These are phyloP conservation scores for Teunomyces cretensis DNA, from an alignment of 805 yeast genomes.

Conservation along the genomic window DNA sequence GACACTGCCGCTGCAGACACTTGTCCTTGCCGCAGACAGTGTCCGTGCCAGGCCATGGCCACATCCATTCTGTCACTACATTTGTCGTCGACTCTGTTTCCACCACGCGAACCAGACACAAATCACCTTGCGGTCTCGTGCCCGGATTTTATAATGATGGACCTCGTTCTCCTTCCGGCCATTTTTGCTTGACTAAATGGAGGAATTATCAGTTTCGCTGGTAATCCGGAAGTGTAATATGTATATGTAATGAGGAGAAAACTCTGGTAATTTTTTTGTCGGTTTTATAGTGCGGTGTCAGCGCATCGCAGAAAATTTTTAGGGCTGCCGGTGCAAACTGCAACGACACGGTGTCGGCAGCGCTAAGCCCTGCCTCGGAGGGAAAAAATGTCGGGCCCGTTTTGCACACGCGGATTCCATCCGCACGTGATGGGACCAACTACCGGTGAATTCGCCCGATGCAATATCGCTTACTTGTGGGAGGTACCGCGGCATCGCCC, in stretches of 20 bases:
- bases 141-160: slow-evolving; percentile 39
- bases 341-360: neutral
- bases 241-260: slow-evolving; percentile 26
- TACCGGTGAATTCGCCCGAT: no score
- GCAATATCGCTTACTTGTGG: no score
- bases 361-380: neutral
- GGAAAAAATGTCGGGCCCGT: neutral
- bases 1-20: no score
- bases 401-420: no score
- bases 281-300: neutral
- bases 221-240: slow-evolving; percentile 42
- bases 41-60: no score
- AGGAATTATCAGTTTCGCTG: slow-evolving; percentile 42
- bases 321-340: neutral
- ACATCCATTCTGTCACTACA: no score
- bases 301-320: slow-evolving; percentile 1
- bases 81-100: slow-evolving; percentile 23
- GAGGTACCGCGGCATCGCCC: neutral
- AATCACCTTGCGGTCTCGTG: slow-evolving; percentile 7
- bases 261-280: slow-evolving; percentile 4
- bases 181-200: slow-evolving; percentile 48
- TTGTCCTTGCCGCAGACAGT: no score
- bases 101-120: slow-evolving; percentile 45
- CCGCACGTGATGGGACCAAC: slow-evolving; percentile 4
- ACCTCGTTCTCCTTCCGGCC: slow-evolving; percentile 46